Evolutionary conservation across 805 yeast genomes (phyloP), one percentile per base, ranked within the genome.

Genomic region (Candida ortonii): DNA sequence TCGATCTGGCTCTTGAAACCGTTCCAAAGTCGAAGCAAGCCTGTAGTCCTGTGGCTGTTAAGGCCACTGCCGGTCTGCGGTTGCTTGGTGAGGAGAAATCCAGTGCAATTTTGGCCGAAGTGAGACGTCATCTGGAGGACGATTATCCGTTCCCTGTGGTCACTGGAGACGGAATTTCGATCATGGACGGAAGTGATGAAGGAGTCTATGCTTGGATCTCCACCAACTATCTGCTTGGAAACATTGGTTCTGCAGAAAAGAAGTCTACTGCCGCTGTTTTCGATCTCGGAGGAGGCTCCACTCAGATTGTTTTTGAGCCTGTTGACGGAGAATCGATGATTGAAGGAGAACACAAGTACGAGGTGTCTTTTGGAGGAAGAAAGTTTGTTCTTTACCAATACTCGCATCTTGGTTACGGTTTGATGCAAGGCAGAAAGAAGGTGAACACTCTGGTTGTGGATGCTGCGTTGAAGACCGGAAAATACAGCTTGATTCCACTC

Each of bases 131-230:
- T 55, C 68, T 93, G 44, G 86, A 84, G 56, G 61, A 65, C 1
- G 80, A 87, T 45, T 93, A 78, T 60, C 98, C 98, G 36, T 93
- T 93, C 68, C 83, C 96, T 2, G 87, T 93, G 30, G 95, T 89
- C 31, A 78, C 73, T 8, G 86, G 80, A 30, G 84, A 87, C 39
- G 97, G 97, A 44, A 71, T 93, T 40, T 71, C 89, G 8, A 85
- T 93, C 54, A 90, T 93, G 97, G 88, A 84, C 40, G 98, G 98
- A 47, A 80, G 79, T 40, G 95, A 90, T 50, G 98, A 94, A 68
- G 99, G 98, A 61, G 97, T 93, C 7, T 93, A 78, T 56, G 98
- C 98, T 1, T 93, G 99, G 99, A 84, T 93, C 60, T 93, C 99
- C 17, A 80, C 96, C 32, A 93, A 93, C 66, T 93, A 80, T 60